Conservation (phyloP, 257 asterid species). For the Solanum lycopersicoides region DNA sequence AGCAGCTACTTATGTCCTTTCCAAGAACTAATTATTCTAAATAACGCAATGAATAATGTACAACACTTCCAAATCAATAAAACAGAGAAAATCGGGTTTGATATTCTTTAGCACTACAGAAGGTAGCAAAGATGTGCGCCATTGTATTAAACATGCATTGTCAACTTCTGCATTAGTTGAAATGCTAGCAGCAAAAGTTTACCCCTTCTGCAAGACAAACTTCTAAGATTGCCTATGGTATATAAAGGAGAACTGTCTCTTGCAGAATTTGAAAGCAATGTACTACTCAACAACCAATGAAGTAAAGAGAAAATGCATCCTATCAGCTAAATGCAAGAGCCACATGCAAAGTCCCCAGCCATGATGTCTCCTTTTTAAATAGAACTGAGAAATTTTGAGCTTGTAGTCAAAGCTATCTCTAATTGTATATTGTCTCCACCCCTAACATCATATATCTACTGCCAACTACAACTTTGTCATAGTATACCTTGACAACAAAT, state of each 20-base stretch:
- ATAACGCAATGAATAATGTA: neutral
- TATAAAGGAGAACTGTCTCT: neutral
- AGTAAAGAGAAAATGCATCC: neutral
- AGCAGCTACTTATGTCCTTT: neutral
- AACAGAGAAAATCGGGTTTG: neutral
- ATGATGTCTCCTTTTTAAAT: neutral
- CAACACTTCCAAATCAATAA: neutral
- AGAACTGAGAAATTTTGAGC: neutral
- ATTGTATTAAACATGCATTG: neutral
- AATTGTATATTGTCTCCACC: neutral
- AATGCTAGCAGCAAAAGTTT: neutral
- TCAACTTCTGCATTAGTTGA: neutral
- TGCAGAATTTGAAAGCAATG: neutral
- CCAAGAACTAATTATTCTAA: neutral
- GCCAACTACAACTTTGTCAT: neutral
- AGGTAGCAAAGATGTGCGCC: neutral
- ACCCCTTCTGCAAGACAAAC: neutral
- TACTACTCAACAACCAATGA: neutral
- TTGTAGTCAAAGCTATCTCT: neutral
- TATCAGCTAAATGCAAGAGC: neutral
- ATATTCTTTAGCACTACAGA: neutral
- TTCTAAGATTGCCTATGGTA: neutral
- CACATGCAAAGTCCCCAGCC: neutral
- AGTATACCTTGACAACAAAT: conserved; percentile 66
- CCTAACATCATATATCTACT: neutral